These are phyloP conservation scores for Mortierella sp. DNA, from an alignment of 371 early-diverging fungal species.

Conservation along the genomic window DNA sequence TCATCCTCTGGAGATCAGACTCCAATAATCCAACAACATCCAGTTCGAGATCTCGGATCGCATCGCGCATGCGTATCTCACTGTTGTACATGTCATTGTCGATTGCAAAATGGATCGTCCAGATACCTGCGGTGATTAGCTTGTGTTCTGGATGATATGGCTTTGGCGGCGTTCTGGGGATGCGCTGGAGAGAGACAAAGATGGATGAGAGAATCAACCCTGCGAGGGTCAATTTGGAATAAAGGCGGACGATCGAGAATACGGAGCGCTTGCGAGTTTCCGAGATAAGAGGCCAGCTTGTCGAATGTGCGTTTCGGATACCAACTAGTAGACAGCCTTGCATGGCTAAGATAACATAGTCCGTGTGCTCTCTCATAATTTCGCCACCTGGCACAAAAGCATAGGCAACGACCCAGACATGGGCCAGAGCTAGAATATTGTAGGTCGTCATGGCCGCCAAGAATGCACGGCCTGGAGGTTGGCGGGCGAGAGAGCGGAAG, in stretches of 20 bases:
- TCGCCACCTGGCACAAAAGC: constrained; percentile 88
- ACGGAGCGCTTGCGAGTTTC: constrained; percentile 24
- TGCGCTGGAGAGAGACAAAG: constrained; percentile 29
- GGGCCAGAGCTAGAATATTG: constrained; percentile 77
- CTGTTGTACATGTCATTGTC: constrained; percentile 90
- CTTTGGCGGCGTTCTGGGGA: constrained; percentile 60
- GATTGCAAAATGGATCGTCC: constrained; percentile 90
- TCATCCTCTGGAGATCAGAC: constrained; percentile 84
- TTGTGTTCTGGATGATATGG: constrained; percentile 77
- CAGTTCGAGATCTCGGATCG: constrained; percentile 79
- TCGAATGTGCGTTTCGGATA: constrained; percentile 59
- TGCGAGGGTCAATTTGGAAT: constrained; percentile 23
- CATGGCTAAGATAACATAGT: constrained; percentile 70
- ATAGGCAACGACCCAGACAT: constrained; percentile 88
- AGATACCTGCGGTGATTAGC: constrained; percentile 82
- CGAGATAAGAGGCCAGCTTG: constrained; percentile 25
- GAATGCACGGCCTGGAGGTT: constrained; percentile 78
- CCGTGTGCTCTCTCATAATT: constrained; percentile 82
- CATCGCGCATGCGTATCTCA: constrained; percentile 79
- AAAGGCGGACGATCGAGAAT: constrained; percentile 25
- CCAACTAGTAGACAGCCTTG: constrained; percentile 66
- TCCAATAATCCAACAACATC: constrained; percentile 90
- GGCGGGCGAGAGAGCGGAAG: constrained; percentile 68
- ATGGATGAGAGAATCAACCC: constrained; percentile 29
- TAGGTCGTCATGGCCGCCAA: constrained; percentile 71